Percentiles rank a stretch among this genome's conserved stretches.
These are phyloP conservation scores for Blastobotrys petasosporus DNA, from an alignment of 1,139 yeast species.

Conservation along the genomic window DNA sequence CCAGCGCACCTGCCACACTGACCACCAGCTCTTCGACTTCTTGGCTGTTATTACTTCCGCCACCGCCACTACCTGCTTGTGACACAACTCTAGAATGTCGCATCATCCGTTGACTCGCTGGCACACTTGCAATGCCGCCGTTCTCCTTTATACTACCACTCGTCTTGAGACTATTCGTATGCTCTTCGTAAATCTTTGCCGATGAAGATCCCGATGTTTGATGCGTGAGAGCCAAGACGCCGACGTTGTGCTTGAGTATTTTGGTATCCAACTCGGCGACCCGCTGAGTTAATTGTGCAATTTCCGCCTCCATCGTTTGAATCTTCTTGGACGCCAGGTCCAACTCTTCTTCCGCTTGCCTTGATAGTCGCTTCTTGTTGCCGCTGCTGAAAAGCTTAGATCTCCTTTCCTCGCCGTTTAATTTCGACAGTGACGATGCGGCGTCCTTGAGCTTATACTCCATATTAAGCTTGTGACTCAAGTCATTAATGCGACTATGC, in stretches of 20 bases:
- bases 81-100: constrained; percentile 1
- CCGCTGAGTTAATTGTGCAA: constrained; percentile 21
- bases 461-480: constrained; percentile 28
- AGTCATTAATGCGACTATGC: constrained; percentile 25
- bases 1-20: too few relatives aligned
- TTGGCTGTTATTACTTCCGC: too few relatives aligned
- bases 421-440: constrained; percentile 29
- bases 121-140: not conserved
- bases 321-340: constrained; percentile 27
- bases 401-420: constrained; percentile 18
- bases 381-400: constrained; percentile 10
- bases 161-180: constrained; percentile 1
- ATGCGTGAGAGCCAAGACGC: constrained; percentile 30
- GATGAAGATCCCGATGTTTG: constrained; percentile 23
- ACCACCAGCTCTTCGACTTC: too few relatives aligned
- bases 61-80: not conserved
- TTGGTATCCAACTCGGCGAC: constrained; percentile 21
- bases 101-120: constrained; percentile 1
- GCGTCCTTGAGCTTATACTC: constrained; percentile 35
- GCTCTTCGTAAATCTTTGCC: constrained; percentile 14
- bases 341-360: constrained; percentile 34
- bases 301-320: constrained; percentile 22
- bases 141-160: not conserved
- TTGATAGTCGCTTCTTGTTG: constrained; percentile 27
- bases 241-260: constrained; percentile 31